phyloP scores from a whole-genome alignment of 2,329 filamentous ascomycete species.

The Orbilia quercus region DNA sequence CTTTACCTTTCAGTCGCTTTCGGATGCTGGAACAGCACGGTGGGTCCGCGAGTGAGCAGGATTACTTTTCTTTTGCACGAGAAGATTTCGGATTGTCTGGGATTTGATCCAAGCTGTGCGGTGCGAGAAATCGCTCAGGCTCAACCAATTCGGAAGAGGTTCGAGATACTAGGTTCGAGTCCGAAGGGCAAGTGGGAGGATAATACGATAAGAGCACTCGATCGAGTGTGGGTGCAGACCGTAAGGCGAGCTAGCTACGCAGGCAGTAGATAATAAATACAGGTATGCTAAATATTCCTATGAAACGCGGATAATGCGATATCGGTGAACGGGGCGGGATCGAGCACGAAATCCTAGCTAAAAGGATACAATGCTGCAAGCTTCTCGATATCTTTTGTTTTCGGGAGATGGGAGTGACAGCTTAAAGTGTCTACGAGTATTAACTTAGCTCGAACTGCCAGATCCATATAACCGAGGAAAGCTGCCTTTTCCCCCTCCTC shows the following conservation, averaged over 20 bases:
- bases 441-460: constrained; percentile 7
- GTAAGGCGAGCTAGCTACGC: constrained; percentile 11
- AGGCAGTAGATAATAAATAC: constrained; percentile 21
- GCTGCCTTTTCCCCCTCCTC: constrained; percentile 12
- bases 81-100: constrained; percentile 37
- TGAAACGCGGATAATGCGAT: constrained; percentile 28
- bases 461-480: constrained; percentile 37
- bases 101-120: constrained; percentile 10
- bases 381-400: neutral
- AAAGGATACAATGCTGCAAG: neutral
- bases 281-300: neutral
- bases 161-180: constrained; percentile 41
- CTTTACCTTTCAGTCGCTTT: constrained; percentile 43
- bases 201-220: no score
- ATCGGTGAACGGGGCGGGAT: constrained; percentile 17
- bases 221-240: constrained; percentile 21
- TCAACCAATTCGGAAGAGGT: constrained; percentile 50
- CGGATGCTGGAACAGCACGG: constrained; percentile 40
- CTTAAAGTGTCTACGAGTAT: constrained; percentile 7
- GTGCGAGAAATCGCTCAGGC: constrained; percentile 51
- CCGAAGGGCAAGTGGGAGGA: constrained; percentile 30
- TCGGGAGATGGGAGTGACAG: neutral
- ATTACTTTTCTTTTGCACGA: constrained; percentile 37
- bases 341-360: neutral
- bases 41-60: constrained; percentile 24